Conservation (phyloP, 208 protist species). For the Tritrichomonas musculus region DNA sequence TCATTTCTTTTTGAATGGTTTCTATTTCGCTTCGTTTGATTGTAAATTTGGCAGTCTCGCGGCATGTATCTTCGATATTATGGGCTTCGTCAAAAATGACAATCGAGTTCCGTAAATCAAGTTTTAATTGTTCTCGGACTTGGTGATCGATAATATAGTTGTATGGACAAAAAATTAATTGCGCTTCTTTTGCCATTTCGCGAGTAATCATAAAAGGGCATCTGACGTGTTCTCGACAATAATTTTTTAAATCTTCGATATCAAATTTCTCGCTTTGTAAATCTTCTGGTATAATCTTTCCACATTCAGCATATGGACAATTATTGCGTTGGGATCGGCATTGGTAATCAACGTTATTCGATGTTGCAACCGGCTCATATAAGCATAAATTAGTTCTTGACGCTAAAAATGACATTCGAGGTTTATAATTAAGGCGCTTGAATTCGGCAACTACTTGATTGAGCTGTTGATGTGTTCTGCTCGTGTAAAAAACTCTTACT, state of each 20-base stretch:
- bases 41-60: background rate
- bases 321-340: background rate
- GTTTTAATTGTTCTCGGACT: background rate
- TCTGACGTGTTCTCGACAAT: background rate
- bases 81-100: constrained; percentile 35
- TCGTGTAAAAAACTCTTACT: background rate
- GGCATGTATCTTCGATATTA: constrained; percentile 31
- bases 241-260: background rate
- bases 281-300: background rate
- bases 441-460: constrained; percentile 29
- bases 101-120: background rate
- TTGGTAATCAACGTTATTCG: background rate
- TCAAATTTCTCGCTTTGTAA: background rate
- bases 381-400: background rate
- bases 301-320: background rate
- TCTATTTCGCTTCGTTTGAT: background rate
- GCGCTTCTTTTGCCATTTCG: background rate
- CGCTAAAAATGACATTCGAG: background rate
- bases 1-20: too few relatives aligned
- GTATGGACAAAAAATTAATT: constrained; percentile 31
- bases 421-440: background rate
- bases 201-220: background rate
- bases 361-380: background rate
- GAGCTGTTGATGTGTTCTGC: constrained; percentile 24
- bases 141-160: background rate